Base-by-base conservation (phyloP, 2,329 filamentous ascomycete species). In the Trichoderma sp. region DNA sequence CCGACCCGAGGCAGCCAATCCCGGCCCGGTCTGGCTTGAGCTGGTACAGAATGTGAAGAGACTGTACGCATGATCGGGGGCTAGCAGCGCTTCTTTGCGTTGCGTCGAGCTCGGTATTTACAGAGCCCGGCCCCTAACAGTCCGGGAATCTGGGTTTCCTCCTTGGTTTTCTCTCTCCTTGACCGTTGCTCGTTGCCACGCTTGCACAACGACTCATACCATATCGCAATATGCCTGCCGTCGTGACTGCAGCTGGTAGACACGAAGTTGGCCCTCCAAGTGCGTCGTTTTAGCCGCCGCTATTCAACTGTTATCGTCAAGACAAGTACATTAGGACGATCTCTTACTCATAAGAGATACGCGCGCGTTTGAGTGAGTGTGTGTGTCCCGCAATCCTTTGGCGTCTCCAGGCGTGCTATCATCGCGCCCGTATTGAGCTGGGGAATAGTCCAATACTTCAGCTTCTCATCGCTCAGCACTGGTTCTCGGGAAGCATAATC, bases 1-100 rank as follows among this genome's bases (percentile, higher is more conserved):
- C 64, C 60, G 19, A 57, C 58, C 24, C 34, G 19, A 64, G 51
- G 64, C 64, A 45, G 47, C 64, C 64, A 66, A 66, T 66, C 64
- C 64, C 39, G 39, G n/a, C 63, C n/a, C 47, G 55, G 28, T 48
- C 39, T 43, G 56, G 28, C 34, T 19, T 52, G 64, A 43, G 59
- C 59, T 64, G 64, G 57, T 59, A 57, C 64, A 51, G 12, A 41
- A 28, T 45, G 48, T 48, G 45, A 19, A 39, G 54, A 57, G 57
- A 50, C 51, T 58, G 64, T 34, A 63, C 52, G 59, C 60, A 66
- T 54, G 59, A 58, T 64, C 19, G 54, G 60, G 52, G 34, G 52
- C 63, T 34, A 62, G 64, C 57, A 66, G 64, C 51, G 30, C 51
- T 50, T 57, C 43, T 50, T 47, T 39, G 34, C 34, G 34, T 39